These are phyloP conservation scores for Glaciozyma martinii DNA, from an alignment of 768 basidiomycete species.

Conservation along the genomic window DNA sequence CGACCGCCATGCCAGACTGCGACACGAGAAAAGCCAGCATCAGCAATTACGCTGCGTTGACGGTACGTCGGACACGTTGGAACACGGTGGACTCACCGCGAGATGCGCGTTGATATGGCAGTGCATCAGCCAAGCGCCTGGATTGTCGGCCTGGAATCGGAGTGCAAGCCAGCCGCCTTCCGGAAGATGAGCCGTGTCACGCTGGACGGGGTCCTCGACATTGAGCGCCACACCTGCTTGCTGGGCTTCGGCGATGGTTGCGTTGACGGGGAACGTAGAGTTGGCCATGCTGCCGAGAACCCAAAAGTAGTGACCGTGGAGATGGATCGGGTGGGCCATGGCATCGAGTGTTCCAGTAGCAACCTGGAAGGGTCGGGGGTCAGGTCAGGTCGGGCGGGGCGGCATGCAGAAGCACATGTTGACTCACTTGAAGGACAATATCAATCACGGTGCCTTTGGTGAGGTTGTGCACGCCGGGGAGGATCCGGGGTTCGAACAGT, in stretches of 20 bases:
- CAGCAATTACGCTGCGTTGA: not conserved
- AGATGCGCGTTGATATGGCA: not conserved
- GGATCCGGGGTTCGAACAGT: not conserved
- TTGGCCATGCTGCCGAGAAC: not conserved
- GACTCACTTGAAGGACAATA: not conserved
- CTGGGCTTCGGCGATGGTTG: not conserved
- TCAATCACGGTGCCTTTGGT: not conserved
- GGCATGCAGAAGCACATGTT: not conserved
- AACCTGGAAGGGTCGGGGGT: not conserved
- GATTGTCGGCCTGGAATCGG: not conserved
- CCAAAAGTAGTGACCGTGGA: not conserved
- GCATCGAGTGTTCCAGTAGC: not conserved
- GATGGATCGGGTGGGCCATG: not conserved
- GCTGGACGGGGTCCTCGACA: not conserved
- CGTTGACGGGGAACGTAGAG: not conserved
- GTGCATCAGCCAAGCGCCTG: not conserved
- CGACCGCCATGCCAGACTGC: not conserved
- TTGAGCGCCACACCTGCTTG: not conserved
- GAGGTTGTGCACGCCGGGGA: not conserved
- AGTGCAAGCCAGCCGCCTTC: not conserved
- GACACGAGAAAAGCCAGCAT: not conserved
- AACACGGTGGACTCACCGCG: not conserved
- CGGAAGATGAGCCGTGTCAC: not conserved
- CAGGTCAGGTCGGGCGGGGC: not conserved
- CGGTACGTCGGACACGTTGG: not conserved